A percentile compares a stretch with the other conserved stretches of the same genome.
Evolutionary conservation across 495 filamentous ascomycete genomes (phyloP).

Genomic region (Aspergillus coremiiformis): DNA sequence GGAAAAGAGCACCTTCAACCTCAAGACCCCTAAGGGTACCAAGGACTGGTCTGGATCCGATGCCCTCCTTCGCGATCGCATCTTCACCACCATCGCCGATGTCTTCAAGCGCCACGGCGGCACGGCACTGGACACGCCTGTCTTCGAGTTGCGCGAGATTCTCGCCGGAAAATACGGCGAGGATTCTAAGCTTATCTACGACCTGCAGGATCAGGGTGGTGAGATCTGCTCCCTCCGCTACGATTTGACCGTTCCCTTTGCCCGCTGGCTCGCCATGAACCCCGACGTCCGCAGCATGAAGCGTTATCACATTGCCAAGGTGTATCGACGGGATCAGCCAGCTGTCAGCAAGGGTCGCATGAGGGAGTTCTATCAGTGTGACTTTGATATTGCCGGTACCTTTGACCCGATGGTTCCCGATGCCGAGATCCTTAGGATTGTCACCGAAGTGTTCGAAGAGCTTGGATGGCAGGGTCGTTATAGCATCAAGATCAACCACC

Average conservation of each 20-base stretch:
- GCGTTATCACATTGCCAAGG: constrained; percentile 84
- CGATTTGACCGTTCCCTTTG: constrained; percentile 87
- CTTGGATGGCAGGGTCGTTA: constrained; percentile 65
- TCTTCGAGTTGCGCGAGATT: constrained; percentile 72
- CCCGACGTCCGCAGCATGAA: constrained; percentile 65
- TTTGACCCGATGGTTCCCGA: constrained; percentile 95
- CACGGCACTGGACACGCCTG: constrained; percentile 77
- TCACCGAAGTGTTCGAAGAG: constrained; percentile 75
- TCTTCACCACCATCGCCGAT: constrained; percentile 71
- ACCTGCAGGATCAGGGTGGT: constrained; percentile 77
- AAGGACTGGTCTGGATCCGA: constrained; percentile 32
- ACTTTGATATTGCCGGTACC: constrained; percentile 88
- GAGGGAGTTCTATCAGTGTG: constrained; percentile 97
- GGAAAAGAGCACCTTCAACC: constrained; percentile 30
- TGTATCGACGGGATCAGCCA: constrained; percentile 74
- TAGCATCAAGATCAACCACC: constrained; percentile 92
- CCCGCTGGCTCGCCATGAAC: constrained; percentile 84
- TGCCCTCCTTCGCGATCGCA: constrained; percentile 32
- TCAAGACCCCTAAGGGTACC: constrained; percentile 46
- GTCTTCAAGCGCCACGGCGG: constrained; percentile 89
- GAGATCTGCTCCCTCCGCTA: constrained; percentile 81
- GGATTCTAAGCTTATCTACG: constrained; percentile 86
- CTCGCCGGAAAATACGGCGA: constrained; percentile 87
- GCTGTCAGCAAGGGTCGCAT: constrained; percentile 84
- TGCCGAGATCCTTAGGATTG: constrained; percentile 82